Percentiles rank a stretch among this genome's conserved stretches.
Conservation (phyloP, 306 rosid genomes). For the Rosa persica region DNA sequence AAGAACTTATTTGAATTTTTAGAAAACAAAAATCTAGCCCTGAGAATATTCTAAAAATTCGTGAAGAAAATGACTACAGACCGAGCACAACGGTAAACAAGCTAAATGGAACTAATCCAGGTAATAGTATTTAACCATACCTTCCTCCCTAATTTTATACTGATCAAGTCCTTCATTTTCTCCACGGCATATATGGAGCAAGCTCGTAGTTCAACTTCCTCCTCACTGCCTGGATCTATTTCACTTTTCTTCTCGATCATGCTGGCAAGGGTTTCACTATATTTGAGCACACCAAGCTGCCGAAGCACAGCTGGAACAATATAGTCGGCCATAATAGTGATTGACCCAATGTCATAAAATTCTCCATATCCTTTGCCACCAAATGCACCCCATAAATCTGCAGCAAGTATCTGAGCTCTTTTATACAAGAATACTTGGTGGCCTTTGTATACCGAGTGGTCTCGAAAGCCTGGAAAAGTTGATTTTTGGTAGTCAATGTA, state of each 20-base stretch:
- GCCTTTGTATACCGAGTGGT: conserved; percentile 90
- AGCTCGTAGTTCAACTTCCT: conserved; percentile 96
- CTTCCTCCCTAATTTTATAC: conserved; percentile 69
- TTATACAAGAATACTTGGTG: conserved; percentile 88
- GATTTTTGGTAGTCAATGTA: conserved; percentile 29
- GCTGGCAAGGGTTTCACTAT: conserved; percentile 61
- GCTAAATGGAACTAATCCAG: not conserved
- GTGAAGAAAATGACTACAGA: not conserved
- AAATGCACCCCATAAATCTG: conserved; percentile 95
- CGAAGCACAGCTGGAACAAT: conserved; percentile 93
- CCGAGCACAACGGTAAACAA: not conserved
- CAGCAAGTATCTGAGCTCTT: conserved; percentile 97
- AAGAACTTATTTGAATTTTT: not conserved
- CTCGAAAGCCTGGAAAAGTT: conserved; percentile 72
- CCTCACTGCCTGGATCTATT: conserved; percentile 91
- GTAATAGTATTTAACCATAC: conserved; percentile 28
- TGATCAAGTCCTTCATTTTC: conserved; percentile 83
- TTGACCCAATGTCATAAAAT: conserved; percentile 68
- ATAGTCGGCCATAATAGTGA: conserved; percentile 96
- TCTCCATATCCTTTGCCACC: conserved; percentile 77
- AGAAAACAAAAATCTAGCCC: not conserved
- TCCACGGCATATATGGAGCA: conserved; percentile 92
- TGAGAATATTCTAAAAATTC: not conserved
- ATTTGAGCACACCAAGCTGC: conserved; percentile 82
- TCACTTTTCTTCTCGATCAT: conserved; percentile 66